Percentiles rank a stretch among this genome's conserved stretches.
phyloP scores from a whole-genome alignment of 2,329 filamentous ascomycete species.

The Akanthomyces muscarius region DNA sequence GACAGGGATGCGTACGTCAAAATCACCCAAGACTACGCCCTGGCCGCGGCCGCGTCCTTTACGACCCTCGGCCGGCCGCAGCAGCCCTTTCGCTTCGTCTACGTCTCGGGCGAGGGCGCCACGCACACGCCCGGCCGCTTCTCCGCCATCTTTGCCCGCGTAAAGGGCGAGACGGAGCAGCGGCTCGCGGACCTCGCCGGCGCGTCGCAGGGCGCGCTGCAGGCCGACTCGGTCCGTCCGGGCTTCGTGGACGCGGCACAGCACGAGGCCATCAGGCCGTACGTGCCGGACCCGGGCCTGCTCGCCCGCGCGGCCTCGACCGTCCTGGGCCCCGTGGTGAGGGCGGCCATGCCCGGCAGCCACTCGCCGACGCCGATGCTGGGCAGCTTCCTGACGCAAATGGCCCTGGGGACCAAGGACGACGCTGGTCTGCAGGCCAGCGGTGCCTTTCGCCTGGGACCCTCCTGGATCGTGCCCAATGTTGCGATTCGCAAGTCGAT shows the following conservation, averaged over 20 bases:
- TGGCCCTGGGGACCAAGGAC: conserved; percentile 41
- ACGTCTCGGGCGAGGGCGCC: conserved; percentile 62
- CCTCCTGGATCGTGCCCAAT: conserved; percentile 35
- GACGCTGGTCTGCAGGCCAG: conserved; percentile 23
- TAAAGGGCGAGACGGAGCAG: conserved; percentile 65
- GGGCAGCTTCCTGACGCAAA: conserved; percentile 40
- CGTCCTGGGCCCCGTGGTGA: conserved; percentile 27
- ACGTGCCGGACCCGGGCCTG: conserved; percentile 33
- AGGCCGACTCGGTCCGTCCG: conserved; percentile 55
- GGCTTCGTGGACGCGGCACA: conserved; percentile 49
- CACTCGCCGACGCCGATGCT: conserved; percentile 42
- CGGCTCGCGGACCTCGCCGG: conserved; percentile 51
- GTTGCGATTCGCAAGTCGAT: conserved; percentile 32
- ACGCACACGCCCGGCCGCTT: conserved; percentile 53
- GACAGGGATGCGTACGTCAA: conserved; percentile 61
- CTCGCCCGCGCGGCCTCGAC: conserved; percentile 15
- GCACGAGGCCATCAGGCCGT: conserved; percentile 41
- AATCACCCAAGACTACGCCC: conserved; percentile 64
- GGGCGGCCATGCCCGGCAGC: conserved; percentile 21
- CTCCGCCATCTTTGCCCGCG: conserved; percentile 54
- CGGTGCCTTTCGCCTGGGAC: conserved; percentile 33
- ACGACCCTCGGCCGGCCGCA: conserved; percentile 38
- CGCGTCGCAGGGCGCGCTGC: conserved; percentile 41
- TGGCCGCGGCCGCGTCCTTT: conserved; percentile 61
- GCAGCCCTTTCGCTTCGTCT: conserved; percentile 64